Evolutionary conservation across 2,329 filamentous ascomycete species (phyloP).

Genomic region (Pezicula radicicola): DNA sequence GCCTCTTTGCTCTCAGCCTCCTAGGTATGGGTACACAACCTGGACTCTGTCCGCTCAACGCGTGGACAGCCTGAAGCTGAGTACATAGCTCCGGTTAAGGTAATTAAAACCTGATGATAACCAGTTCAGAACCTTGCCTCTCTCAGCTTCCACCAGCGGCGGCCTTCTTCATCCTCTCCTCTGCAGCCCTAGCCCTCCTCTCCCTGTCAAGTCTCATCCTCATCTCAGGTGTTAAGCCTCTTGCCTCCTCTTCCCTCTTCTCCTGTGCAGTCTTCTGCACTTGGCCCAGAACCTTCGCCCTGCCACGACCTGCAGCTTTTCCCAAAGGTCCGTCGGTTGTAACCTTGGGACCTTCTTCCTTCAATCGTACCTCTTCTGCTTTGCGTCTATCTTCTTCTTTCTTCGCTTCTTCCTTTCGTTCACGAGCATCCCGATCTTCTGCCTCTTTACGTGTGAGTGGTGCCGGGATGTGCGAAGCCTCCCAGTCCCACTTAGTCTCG

Average conservation of each 20-base stretch:
- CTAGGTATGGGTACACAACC: too few species aligned
- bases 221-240: conserved; percentile 87
- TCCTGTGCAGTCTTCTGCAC: conserved; percentile 75
- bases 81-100: too few species aligned
- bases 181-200: conserved; percentile 83
- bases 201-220: conserved; percentile 81
- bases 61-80: too few species aligned
- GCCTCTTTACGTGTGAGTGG: conserved; percentile 69
- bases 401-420: conserved; percentile 65
- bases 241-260: conserved; percentile 75
- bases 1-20: too few species aligned
- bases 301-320: conserved; percentile 41
- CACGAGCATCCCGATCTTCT: conserved; percentile 64
- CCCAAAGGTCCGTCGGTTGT: conserved; percentile 34
- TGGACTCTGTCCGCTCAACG: too few species aligned
- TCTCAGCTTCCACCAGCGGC: background rate
- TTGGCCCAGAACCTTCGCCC: conserved; percentile 50
- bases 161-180: conserved; percentile 69
- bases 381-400: conserved; percentile 70
- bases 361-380: conserved; percentile 71
- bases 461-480: conserved; percentile 67
- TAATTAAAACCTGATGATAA: too few species aligned
- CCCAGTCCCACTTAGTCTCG: conserved; percentile 76
- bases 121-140: too few species aligned
- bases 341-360: conserved; percentile 60